Conservation (phyloP, 2,329 filamentous ascomycete genomes). For the Diplodia scrobiculata region DNA sequence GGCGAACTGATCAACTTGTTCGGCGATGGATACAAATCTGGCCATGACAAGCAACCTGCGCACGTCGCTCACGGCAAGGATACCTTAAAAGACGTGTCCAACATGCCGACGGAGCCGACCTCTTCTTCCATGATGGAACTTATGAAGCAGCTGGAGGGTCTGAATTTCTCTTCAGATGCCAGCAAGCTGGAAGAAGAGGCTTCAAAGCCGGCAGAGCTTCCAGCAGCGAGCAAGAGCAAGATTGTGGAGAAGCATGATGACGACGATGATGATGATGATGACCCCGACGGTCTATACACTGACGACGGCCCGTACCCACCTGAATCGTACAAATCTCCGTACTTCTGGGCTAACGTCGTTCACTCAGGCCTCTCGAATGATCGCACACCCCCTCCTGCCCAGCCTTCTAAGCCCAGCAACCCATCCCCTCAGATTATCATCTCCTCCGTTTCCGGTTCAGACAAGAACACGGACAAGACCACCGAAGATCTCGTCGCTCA, state of each 20-base stretch:
- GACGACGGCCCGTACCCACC: constrained; percentile 9
- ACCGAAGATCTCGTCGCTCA: not conserved
- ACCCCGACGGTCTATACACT: constrained; percentile 1
- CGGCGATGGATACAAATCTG: not conserved
- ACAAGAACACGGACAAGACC: not conserved
- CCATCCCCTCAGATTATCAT: not conserved
- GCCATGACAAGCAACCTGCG: not conserved
- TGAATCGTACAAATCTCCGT: not conserved
- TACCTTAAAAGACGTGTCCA: constrained; percentile 11
- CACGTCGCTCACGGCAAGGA: not conserved
- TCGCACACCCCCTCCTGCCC: not conserved
- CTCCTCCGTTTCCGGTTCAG: not conserved
- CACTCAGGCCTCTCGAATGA: not conserved
- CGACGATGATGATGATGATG: not conserved
- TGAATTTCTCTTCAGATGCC: not conserved
- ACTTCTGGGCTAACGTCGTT: not conserved
- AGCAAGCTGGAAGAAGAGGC: not conserved
- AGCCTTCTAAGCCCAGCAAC: not conserved
- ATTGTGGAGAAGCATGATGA: not conserved
- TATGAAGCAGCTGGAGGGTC: not conserved
- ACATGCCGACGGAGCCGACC: constrained; percentile 7
- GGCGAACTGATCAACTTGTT: constrained; percentile 13
- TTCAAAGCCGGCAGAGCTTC: not conserved
- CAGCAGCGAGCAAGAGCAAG: not conserved
- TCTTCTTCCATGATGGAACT: not conserved